A percentile compares a stretch with the other conserved stretches of the same genome.
Evolutionary conservation across 805 yeast genomes (phyloP).

Genomic region (Metschnikowia sp.): DNA sequence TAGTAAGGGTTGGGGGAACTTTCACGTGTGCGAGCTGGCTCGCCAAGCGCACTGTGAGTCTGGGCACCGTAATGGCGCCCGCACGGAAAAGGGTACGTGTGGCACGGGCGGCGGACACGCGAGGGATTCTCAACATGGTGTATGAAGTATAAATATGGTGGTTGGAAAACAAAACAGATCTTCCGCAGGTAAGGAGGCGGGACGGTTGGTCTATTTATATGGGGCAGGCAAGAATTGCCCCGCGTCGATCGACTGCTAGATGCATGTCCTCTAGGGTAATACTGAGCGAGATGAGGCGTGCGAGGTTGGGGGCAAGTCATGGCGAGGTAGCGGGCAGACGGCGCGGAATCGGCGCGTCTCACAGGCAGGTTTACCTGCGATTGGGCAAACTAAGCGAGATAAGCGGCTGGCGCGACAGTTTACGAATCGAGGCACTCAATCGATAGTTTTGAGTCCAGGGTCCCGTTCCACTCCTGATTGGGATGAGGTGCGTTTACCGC

Average conservation of each 20-base stretch:
- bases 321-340: slow-evolving; percentile 2
- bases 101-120: slow-evolving; percentile 6
- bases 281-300: background rate
- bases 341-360: background rate
- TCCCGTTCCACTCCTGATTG: too few relatives aligned
- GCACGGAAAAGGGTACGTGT: slow-evolving; percentile 2
- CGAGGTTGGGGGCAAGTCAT: slow-evolving; percentile 2
- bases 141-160: background rate
- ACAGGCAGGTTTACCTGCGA: background rate
- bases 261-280: background rate
- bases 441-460: too few relatives aligned
- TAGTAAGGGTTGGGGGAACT: slow-evolving; percentile 56
- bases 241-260: too few relatives aligned
- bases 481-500: too few relatives aligned
- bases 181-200: too few relatives aligned
- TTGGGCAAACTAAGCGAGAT: background rate
- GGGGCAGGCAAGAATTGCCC: too few relatives aligned
- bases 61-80: background rate
- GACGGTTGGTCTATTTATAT: too few relatives aligned
- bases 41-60: slow-evolving; percentile 15
- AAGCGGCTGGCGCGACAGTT: too few relatives aligned
- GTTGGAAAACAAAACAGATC: too few relatives aligned
- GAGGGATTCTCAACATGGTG: slow-evolving; percentile 13
- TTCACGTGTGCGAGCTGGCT: slow-evolving; percentile 54
- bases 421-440: too few relatives aligned